Base-by-base conservation (phyloP, 441 rosid species). In the Aquilaria agallochum region DNA sequence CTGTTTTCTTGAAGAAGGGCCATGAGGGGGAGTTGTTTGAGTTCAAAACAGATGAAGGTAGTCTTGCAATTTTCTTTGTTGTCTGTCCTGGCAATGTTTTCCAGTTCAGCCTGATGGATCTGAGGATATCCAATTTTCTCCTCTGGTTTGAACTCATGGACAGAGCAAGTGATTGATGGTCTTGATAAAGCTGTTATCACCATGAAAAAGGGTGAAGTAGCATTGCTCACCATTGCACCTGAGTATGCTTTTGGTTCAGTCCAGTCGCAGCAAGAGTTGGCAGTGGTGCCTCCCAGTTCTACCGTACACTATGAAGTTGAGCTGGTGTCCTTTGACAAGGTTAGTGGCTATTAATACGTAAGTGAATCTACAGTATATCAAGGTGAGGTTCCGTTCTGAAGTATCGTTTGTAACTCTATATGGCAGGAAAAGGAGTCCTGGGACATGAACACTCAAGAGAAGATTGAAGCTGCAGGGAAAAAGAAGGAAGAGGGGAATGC, bases 141-240 rank as follows among this genome's bases (percentile, higher is more conserved):
- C 50, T 31, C 48, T 54, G 11, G 4, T 31, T 55, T 59, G 50
- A n/a, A 54, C 47, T 56, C 50, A 15, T 62, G 31, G 64, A 57
- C 76, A 95, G 96, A 87, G 68, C 92, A 86, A 91, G 96, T 91
- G 12, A 68, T 83, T 36, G 86, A 81, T 42, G 97, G 99, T 53
- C 89, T 89, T 59, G 96, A 91, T 71, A 91, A 62, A 80, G 86
- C 91, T 48, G 82, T 83, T 63, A 62, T 73, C 72, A 70, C 77
- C 20, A 89, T 89, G 99, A 94, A 91, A 80, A 91, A 84, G 73
- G 95, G 93, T 36, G 97, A 94, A 72, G 74, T 77, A 32, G 95
- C 94, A 40, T 45, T 80, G 50, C 34, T 86, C 63, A 89, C 88
- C 4, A 69, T 91, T 58, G 89, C 82, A 6, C 90, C 97, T 3